A percentile compares a stretch with the other conserved stretches of the same genome.
phyloP scores from a whole-genome alignment of 2,329 filamentous ascomycete genomes.

The Alternaria postmessia region DNA sequence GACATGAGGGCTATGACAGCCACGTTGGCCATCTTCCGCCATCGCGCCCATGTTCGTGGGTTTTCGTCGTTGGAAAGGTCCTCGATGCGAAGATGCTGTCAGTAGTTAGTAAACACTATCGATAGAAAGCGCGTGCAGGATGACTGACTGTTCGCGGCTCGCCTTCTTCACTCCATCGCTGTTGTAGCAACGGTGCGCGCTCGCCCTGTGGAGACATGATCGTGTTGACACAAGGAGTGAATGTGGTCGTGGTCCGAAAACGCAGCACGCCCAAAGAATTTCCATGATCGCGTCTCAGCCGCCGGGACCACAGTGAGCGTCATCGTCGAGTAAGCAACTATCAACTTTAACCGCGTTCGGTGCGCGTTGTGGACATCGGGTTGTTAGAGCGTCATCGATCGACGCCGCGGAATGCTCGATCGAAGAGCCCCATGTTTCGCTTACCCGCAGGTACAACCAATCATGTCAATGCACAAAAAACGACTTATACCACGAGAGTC shows the following conservation, averaged over 20 bases:
- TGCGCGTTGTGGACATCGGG: conserved; percentile 7
- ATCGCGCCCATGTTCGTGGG: conserved; percentile 56
- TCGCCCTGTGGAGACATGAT: conserved; percentile 42
- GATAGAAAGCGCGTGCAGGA: background rate
- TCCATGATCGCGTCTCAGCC: background rate
- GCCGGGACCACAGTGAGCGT: conserved; percentile 7
- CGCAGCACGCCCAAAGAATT: background rate
- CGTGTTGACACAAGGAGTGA: background rate
- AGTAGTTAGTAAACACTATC: conserved; percentile 13
- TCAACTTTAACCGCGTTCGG: conserved; percentile 11
- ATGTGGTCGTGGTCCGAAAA: background rate
- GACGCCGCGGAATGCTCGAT: conserved; percentile 3
- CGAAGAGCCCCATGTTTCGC: conserved; percentile 4
- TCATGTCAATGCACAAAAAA: background rate
- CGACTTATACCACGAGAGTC: background rate
- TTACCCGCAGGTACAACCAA: background rate
- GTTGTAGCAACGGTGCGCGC: conserved; percentile 51
- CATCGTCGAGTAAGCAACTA: conserved; percentile 8
- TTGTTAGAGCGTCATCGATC: conserved; percentile 21
- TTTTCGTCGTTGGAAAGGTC: conserved; percentile 52
- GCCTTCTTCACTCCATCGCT: conserved; percentile 42
- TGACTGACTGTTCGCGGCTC: conserved; percentile 41
- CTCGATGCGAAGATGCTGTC: conserved; percentile 32
- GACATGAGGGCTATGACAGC: conserved; percentile 61
- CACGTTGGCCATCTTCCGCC: conserved; percentile 59